These are phyloP conservation scores for Inga leiocalycina DNA, from an alignment of 306 rosid genomes.

Conservation along the genomic window DNA sequence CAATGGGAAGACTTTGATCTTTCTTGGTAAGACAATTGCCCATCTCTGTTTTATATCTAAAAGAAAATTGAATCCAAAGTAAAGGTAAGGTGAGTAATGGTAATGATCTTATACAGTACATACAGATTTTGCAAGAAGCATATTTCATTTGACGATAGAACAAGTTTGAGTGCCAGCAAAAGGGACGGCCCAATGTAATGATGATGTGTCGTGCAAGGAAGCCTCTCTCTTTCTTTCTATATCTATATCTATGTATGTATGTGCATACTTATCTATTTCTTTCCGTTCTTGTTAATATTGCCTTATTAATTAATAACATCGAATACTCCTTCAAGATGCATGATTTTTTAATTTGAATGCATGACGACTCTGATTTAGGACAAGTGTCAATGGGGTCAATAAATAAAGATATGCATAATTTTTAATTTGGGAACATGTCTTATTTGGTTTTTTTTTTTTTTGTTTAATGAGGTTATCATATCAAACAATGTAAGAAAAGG, in stretches of 20 bases:
- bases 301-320: no score
- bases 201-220: conserved; percentile 43
- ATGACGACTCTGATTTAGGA: no score
- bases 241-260: no score
- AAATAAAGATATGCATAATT: no score
- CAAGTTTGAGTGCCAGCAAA: conserved; percentile 14
- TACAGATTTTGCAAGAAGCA: conserved; percentile 29
- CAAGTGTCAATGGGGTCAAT: no score
- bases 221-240: not conserved
- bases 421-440: no score
- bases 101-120: not conserved
- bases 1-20: conserved; percentile 40
- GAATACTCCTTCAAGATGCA: not conserved
- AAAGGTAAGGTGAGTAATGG: not conserved
- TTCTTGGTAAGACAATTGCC: conserved; percentile 42
- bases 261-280: not conserved
- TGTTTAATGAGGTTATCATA: no score
- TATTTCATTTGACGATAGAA: not conserved
- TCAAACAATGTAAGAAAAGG: no score
- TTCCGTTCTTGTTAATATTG: not conserved
- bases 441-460: no score
- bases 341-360: no score
- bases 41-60: conserved; percentile 28
- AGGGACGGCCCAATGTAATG: not conserved
- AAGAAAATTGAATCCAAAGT: not conserved